phyloP scores from a whole-genome alignment of 2,329 filamentous ascomycete species.

The Fusarium torreyae region DNA sequence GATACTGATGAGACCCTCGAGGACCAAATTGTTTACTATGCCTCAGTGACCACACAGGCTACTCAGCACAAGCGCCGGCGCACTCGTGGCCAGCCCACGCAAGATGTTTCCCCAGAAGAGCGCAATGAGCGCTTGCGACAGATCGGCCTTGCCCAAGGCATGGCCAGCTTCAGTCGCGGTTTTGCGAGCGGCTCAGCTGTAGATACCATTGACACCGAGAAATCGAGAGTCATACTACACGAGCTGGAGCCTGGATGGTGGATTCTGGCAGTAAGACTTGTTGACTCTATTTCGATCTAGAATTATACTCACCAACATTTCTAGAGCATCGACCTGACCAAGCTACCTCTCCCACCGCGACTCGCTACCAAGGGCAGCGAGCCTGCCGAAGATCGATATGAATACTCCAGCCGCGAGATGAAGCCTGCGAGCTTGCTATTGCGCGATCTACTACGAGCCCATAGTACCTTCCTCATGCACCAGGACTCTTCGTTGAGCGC shows the following conservation, averaged over 20 bases:
- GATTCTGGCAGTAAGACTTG: slow-evolving; percentile 83
- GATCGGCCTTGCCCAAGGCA: slow-evolving; percentile 95
- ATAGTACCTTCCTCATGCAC: slow-evolving; percentile 88
- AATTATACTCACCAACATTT: slow-evolving; percentile 17
- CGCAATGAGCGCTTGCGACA: slow-evolving; percentile 90
- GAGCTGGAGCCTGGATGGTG: slow-evolving; percentile 96
- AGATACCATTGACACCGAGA: slow-evolving; percentile 92
- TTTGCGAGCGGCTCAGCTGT: slow-evolving; percentile 85
- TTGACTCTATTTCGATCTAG: neutral
- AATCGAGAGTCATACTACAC: slow-evolving; percentile 84
- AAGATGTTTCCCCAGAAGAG: slow-evolving; percentile 71
- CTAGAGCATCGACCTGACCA: slow-evolving; percentile 80
- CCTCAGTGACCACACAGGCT: slow-evolving; percentile 69
- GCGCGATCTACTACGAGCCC: slow-evolving; percentile 85
- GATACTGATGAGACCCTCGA: slow-evolving; percentile 70
- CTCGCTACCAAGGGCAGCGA: slow-evolving; percentile 60
- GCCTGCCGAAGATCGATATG: slow-evolving; percentile 65
- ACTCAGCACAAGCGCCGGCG: slow-evolving; percentile 60
- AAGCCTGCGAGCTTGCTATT: slow-evolving; percentile 84
- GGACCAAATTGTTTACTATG: slow-evolving; percentile 95
- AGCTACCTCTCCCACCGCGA: slow-evolving; percentile 73
- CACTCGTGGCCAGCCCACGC: slow-evolving; percentile 59
- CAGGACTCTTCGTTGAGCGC: slow-evolving; percentile 82
- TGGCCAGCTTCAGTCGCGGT: slow-evolving; percentile 91
- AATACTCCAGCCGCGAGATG: slow-evolving; percentile 93